phyloP scores from a whole-genome alignment of 495 filamentous ascomycete species.

The Xylaria curta region DNA sequence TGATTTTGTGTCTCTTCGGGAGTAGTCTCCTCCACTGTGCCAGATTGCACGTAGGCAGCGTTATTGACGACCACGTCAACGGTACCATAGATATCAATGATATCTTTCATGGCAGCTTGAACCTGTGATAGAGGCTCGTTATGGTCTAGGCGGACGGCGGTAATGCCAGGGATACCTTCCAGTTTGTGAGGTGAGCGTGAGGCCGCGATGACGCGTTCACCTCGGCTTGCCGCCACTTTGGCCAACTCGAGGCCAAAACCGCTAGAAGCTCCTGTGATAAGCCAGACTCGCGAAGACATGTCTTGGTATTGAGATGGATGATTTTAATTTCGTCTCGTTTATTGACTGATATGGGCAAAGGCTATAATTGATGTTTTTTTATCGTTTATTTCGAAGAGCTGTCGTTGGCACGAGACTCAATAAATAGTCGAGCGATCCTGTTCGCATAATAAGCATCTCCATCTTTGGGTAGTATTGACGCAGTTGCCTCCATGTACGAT shows the following conservation, averaged over 20 bases:
- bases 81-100: conserved; percentile 39
- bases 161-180: conserved; percentile 31
- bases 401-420: neutral
- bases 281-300: conserved; percentile 48
- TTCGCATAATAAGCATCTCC: neutral
- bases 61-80: conserved; percentile 48
- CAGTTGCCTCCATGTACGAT: neutral
- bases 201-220: conserved; percentile 61
- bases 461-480: neutral
- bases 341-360: neutral
- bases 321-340: neutral
- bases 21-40: conserved; percentile 49
- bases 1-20: conserved; percentile 45
- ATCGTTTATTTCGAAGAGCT: neutral
- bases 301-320: neutral
- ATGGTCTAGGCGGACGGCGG: conserved; percentile 45
- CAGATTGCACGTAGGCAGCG: conserved; percentile 48
- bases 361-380: neutral
- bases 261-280: conserved; percentile 62
- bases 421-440: neutral
- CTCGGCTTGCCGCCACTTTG: conserved; percentile 49
- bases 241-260: conserved; percentile 60
- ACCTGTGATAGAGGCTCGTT: conserved; percentile 41
- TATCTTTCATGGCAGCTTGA: conserved; percentile 35
- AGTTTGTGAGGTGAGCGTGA: conserved; percentile 50